Evolutionary conservation across 2,329 filamentous ascomycete genomes (phyloP).

Genomic region (Beauveria brongniartii): DNA sequence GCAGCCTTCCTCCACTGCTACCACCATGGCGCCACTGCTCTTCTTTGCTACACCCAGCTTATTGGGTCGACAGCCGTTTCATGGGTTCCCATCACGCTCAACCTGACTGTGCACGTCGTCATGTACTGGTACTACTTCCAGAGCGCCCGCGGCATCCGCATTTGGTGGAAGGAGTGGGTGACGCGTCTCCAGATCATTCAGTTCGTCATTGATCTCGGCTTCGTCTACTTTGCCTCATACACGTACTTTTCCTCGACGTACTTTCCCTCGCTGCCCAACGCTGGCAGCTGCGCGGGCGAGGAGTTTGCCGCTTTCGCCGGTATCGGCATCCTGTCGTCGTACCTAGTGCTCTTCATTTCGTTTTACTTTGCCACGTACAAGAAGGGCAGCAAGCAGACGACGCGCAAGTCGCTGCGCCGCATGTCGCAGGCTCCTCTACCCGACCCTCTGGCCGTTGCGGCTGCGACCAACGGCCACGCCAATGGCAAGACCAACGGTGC

Average conservation of each 20-base stretch:
- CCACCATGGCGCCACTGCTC: constrained; percentile 92
- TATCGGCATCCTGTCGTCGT: constrained; percentile 86
- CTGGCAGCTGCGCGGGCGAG: constrained; percentile 83
- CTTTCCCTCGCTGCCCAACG: constrained; percentile 76
- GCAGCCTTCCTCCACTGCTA: constrained; percentile 94
- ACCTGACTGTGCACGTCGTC: constrained; percentile 89
- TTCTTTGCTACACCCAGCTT: constrained; percentile 96
- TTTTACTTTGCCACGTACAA: constrained; percentile 98
- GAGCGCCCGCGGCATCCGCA: constrained; percentile 85
- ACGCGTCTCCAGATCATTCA: constrained; percentile 95
- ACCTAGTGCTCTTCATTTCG: constrained; percentile 95
- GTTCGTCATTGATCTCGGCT: constrained; percentile 94
- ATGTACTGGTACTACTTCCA: constrained; percentile 99
- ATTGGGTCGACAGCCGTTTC: constrained; percentile 88
- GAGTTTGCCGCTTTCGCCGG: constrained; percentile 93
- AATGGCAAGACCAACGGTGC: constrained; percentile 43
- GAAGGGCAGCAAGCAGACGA: constrained; percentile 74
- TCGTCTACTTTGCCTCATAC: constrained; percentile 99
- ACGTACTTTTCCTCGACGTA: constrained; percentile 94
- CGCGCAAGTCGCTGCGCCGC: constrained; percentile 66
- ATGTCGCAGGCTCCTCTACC: constrained; percentile 63
- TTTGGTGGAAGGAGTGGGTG: constrained; percentile 99
- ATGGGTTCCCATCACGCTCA: constrained; percentile 89
- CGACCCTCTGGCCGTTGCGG: constrained; percentile 69
- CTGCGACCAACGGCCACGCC: constrained; percentile 41